Percentiles rank a stretch among this genome's conserved stretches.
phyloP scores from a whole-genome alignment of 805 yeast genomes.

The Debaryomyces tyrocola region DNA sequence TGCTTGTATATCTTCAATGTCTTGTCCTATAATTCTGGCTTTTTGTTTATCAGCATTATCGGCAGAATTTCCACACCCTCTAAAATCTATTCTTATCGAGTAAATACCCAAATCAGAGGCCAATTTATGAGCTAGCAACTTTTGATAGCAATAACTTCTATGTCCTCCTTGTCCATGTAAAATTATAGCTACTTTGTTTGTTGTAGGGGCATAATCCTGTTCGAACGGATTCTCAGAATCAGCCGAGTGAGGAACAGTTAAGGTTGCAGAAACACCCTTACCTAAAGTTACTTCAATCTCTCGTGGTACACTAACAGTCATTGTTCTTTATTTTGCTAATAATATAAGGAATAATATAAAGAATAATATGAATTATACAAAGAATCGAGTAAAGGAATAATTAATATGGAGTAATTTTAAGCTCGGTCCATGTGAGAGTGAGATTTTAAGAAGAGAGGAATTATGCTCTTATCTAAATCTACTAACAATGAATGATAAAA shows the following conservation, averaged over 20 bases:
- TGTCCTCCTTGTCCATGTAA: slow-evolving; percentile 90
- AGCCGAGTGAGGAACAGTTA: slow-evolving; percentile 37
- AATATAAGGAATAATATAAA: no score
- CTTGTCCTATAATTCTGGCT: slow-evolving; percentile 65
- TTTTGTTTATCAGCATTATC: slow-evolving; percentile 33
- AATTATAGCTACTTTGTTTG: slow-evolving; percentile 56
- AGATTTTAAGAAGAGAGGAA: no score
- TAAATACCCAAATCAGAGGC: slow-evolving; percentile 60
- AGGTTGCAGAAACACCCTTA: slow-evolving; percentile 36
- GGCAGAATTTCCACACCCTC: slow-evolving; percentile 81
- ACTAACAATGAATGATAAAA: background rate
- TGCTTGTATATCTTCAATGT: slow-evolving; percentile 63
- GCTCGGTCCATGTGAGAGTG: no score
- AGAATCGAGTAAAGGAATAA: no score
- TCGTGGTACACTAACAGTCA: slow-evolving; percentile 16
- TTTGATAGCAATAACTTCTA: slow-evolving; percentile 74
- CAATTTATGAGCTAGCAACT: slow-evolving; percentile 56
- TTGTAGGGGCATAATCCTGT: slow-evolving; percentile 36
- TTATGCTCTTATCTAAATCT: no score
- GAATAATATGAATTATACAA: no score
- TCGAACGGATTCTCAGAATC: slow-evolving; percentile 21
- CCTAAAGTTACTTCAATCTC: slow-evolving; percentile 37
- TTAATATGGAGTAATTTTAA: no score
- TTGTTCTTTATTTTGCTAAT: background rate
- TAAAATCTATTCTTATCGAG: slow-evolving; percentile 77